phyloP scores from a whole-genome alignment of 169 alveolate species.

The Amoebophrya sp. region DNA sequence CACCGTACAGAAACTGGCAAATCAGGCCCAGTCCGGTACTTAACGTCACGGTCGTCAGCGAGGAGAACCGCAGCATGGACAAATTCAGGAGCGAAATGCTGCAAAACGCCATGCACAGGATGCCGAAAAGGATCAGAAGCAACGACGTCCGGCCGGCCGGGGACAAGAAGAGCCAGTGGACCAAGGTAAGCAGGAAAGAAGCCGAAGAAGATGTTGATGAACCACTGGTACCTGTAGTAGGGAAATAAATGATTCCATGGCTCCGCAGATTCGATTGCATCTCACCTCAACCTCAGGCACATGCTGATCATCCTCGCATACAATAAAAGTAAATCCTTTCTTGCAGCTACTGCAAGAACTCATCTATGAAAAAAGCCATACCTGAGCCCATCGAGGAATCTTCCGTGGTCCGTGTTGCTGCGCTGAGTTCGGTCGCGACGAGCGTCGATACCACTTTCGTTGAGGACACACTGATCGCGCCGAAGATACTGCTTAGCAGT shows the following conservation, averaged over 20 bases:
- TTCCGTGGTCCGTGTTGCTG: too few relatives aligned
- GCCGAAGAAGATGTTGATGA: not conserved
- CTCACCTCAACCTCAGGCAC: too few relatives aligned
- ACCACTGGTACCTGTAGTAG: too few relatives aligned
- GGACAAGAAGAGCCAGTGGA: not conserved
- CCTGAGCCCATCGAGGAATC: too few relatives aligned
- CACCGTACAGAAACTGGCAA: not conserved
- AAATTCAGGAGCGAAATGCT: not conserved
- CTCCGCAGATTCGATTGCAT: not conserved
- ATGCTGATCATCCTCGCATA: too few relatives aligned
- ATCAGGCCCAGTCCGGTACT: not conserved
- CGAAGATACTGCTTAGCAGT: not conserved
- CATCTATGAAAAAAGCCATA: too few relatives aligned
- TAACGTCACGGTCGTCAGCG: not conserved
- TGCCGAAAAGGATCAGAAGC: not conserved
- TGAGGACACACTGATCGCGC: not conserved
- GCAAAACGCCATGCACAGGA: not conserved
- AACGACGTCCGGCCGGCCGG: not conserved
- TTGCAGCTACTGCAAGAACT: too few relatives aligned
- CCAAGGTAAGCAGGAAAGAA: not conserved
- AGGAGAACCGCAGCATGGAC: slow-evolving; percentile 11
- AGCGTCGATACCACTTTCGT: not conserved
- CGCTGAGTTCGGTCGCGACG: not conserved
- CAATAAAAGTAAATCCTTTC: too few relatives aligned
- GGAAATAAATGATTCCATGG: not conserved